phyloP scores from a whole-genome alignment of 202 grass and related monocot species.

The Elaeis oleifera region DNA sequence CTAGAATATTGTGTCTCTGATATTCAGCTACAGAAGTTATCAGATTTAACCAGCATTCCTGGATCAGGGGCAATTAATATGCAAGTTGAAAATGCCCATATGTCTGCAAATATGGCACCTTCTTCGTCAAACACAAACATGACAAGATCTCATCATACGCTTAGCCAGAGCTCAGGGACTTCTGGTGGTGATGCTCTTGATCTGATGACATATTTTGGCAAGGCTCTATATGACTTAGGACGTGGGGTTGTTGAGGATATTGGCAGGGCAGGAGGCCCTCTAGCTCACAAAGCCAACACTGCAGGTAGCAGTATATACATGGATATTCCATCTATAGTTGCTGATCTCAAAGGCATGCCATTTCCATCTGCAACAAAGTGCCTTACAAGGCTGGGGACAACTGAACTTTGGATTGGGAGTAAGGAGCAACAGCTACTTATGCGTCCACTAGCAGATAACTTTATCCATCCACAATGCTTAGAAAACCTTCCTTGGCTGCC shows the following conservation, averaged over 20 bases:
- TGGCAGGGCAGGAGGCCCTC: slow-evolving; percentile 45
- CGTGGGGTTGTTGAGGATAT: slow-evolving; percentile 96
- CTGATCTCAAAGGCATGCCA: slow-evolving; percentile 74
- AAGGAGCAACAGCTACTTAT: slow-evolving; percentile 86
- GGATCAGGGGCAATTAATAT: slow-evolving; percentile 26
- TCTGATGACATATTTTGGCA: slow-evolving; percentile 92
- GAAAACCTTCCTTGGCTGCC: slow-evolving; percentile 55
- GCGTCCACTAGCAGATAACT: slow-evolving; percentile 55
- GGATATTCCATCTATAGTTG: slow-evolving; percentile 49
- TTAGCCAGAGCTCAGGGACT: slow-evolving; percentile 35
- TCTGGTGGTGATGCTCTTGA: slow-evolving; percentile 89
- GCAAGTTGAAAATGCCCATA: slow-evolving; percentile 29
- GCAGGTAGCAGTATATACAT: slow-evolving; percentile 38
- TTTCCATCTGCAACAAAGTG: slow-evolving; percentile 71
- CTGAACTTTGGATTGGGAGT: slow-evolving; percentile 83
- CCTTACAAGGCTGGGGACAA: slow-evolving; percentile 62
- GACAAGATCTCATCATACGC: slow-evolving; percentile 27
- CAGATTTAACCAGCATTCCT: slow-evolving; percentile 38
- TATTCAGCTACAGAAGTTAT: slow-evolving; percentile 63
- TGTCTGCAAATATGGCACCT: slow-evolving; percentile 13
- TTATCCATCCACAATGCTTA: slow-evolving; percentile 85
- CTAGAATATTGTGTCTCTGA: slow-evolving; percentile 93
- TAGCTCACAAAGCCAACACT: slow-evolving; percentile 36
- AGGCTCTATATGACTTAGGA: slow-evolving; percentile 91
- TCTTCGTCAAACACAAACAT: slow-evolving; percentile 34